A percentile compares a stretch with the other conserved stretches of the same genome.
These are phyloP conservation scores for Lanzia echinophila DNA, from an alignment of 2,329 filamentous ascomycete species.

Conservation along the genomic window DNA sequence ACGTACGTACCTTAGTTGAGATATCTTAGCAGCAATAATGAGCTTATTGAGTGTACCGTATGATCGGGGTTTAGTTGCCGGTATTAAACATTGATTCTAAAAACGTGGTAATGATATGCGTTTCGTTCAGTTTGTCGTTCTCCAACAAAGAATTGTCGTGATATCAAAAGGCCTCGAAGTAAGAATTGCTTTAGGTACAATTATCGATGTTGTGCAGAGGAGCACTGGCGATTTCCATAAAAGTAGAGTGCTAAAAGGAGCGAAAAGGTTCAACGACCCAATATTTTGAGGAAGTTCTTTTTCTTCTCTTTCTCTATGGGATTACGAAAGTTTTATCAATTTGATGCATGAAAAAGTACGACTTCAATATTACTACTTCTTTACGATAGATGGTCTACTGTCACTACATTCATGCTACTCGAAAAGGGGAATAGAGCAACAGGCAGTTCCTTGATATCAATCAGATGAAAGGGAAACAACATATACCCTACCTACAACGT, in stretches of 20 bases:
- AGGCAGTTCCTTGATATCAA: constrained; percentile 2
- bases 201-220: too few relatives aligned
- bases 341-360: not conserved
- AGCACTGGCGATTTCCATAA: too few relatives aligned
- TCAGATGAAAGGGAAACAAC: not conserved
- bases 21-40: not conserved
- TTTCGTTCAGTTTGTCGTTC: not conserved
- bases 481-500: not conserved
- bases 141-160: not conserved
- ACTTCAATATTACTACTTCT: not conserved
- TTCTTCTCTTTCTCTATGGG: not conserved
- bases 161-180: not conserved
- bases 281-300: not conserved
- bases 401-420: not conserved
- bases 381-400: not conserved
- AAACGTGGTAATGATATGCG: not conserved
- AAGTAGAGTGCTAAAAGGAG: not conserved
- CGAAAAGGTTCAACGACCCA: not conserved
- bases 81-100: not conserved
- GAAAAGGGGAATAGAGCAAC: not conserved
- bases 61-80: not conserved
- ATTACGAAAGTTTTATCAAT: not conserved
- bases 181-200: too few relatives aligned
- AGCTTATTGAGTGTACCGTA: not conserved
- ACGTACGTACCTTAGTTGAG: not conserved